A percentile compares a stretch with the other conserved stretches of the same genome.
Conservation (phyloP, 768 basidiomycete species). For the Lentinula aciculospora region DNA sequence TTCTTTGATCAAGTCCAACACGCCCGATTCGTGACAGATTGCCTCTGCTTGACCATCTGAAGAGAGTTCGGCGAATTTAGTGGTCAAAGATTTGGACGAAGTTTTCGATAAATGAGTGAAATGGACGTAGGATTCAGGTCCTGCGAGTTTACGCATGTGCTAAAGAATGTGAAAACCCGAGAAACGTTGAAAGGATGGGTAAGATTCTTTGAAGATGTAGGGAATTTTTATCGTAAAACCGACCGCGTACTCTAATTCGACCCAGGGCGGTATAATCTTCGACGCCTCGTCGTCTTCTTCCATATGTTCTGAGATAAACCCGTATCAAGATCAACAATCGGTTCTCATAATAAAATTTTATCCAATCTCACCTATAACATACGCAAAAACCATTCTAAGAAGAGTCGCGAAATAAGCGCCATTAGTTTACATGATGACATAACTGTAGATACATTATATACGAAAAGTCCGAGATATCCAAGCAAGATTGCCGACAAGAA, state of each 20-base stretch:
- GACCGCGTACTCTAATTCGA: conserved; percentile 86
- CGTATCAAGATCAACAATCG: too few species aligned
- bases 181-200: conserved; percentile 6
- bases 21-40: conserved; percentile 42
- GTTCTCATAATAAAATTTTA: too few species aligned
- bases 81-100: conserved; percentile 51
- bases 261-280: conserved; percentile 80
- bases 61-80: conserved; percentile 20
- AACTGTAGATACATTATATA: background rate
- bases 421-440: too few species aligned
- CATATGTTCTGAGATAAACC: conserved; percentile 78
- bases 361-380: background rate
- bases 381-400: conserved; percentile 1
- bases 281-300: conserved; percentile 83
- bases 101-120: conserved; percentile 85
- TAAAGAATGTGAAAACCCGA: too few species aligned
- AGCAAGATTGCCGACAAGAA: too few species aligned
- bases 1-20: conserved; percentile 54
- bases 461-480: background rate
- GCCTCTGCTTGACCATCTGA: conserved; percentile 26
- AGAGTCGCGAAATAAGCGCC: background rate
- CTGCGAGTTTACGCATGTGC: conserved; percentile 84
- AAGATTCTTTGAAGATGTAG: too few species aligned
- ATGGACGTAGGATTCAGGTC: conserved; percentile 54
- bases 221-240: conserved; percentile 17